phyloP scores from a whole-genome alignment of 2,329 filamentous ascomycete species.

The Coniochaeta ligniaria region DNA sequence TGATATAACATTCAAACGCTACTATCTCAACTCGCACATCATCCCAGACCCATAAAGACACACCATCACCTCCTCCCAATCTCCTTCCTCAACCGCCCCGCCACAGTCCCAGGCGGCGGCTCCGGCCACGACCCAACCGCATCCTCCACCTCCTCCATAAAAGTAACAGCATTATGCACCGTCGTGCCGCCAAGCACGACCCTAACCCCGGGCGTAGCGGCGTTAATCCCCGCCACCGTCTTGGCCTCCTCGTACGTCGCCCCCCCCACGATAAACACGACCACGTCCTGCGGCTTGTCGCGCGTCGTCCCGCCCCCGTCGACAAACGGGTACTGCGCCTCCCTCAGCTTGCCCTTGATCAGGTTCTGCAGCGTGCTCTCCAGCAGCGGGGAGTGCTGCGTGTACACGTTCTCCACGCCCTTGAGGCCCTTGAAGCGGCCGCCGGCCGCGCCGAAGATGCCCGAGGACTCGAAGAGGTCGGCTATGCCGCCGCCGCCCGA shows the following conservation, averaged over 20 bases:
- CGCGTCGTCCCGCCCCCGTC: constrained; percentile 80
- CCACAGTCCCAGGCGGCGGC: constrained; percentile 28
- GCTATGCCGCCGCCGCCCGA: constrained; percentile 76
- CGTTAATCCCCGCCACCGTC: constrained; percentile 91
- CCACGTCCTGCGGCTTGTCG: constrained; percentile 94
- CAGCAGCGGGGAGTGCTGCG: constrained; percentile 85
- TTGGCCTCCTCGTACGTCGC: constrained; percentile 96
- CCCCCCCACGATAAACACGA: constrained; percentile 91
- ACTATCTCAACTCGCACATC: not conserved
- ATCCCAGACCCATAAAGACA: not conserved
- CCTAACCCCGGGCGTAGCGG: constrained; percentile 77
- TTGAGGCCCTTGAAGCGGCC: constrained; percentile 91
- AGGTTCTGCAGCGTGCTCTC: constrained; percentile 86
- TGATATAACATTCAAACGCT: not conserved
- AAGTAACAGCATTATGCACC: constrained; percentile 80
- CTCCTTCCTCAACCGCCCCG: constrained; percentile 22
- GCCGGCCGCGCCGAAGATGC: constrained; percentile 83
- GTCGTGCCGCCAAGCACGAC: constrained; percentile 85
- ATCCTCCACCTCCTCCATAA: constrained; percentile 87
- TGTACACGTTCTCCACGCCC: constrained; percentile 98
- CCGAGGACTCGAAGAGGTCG: constrained; percentile 85
- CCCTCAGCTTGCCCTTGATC: constrained; percentile 82
- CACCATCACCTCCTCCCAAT: constrained; percentile 14
- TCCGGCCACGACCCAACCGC: constrained; percentile 84
- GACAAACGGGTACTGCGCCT: constrained; percentile 87